Conservation (phyloP, 208 protist species). For the Jaenimonas drosophilae region DNA sequence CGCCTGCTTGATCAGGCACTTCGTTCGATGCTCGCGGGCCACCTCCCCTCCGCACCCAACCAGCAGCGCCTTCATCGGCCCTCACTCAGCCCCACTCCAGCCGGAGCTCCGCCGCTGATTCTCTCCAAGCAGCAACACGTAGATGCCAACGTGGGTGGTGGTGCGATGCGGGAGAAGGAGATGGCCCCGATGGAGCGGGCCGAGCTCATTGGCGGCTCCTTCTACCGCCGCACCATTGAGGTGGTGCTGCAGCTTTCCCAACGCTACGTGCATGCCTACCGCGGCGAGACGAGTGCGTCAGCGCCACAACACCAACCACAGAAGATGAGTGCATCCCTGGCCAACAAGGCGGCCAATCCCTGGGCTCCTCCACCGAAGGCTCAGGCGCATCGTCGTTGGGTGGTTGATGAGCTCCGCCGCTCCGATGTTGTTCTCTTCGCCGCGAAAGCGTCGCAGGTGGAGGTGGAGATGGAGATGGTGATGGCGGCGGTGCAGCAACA, state of each 20-base stretch:
- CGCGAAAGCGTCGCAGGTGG: conserved; percentile 13
- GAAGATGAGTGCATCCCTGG: too few relatives aligned
- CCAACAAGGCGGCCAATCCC: conserved; percentile 39
- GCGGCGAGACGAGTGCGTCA: not conserved
- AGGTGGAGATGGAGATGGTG: conserved; percentile 34
- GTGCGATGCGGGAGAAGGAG: too few relatives aligned
- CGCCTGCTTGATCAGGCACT: too few relatives aligned
- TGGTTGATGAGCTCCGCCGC: conserved; percentile 29
- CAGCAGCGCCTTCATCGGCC: too few relatives aligned
- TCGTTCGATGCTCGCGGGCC: too few relatives aligned
- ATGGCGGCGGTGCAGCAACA: conserved; percentile 40
- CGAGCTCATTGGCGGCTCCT: conserved; percentile 18
- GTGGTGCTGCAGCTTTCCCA: conserved; percentile 37
- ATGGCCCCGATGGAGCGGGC: conserved; percentile 24
- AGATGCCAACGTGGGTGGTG: too few relatives aligned
- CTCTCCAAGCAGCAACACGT: too few relatives aligned
- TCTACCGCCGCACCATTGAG: conserved; percentile 45
- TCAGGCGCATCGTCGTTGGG: conserved; percentile 19
- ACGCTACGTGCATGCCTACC: conserved; percentile 22
- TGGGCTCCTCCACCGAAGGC: conserved; percentile 16
- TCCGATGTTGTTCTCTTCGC: conserved; percentile 51
- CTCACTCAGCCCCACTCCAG: too few relatives aligned
- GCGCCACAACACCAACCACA: too few relatives aligned
- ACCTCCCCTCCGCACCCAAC: too few relatives aligned
- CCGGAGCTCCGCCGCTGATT: too few relatives aligned